Conservation (phyloP, 164 flowering plant genomes). For the Magnolia sinica region DNA sequence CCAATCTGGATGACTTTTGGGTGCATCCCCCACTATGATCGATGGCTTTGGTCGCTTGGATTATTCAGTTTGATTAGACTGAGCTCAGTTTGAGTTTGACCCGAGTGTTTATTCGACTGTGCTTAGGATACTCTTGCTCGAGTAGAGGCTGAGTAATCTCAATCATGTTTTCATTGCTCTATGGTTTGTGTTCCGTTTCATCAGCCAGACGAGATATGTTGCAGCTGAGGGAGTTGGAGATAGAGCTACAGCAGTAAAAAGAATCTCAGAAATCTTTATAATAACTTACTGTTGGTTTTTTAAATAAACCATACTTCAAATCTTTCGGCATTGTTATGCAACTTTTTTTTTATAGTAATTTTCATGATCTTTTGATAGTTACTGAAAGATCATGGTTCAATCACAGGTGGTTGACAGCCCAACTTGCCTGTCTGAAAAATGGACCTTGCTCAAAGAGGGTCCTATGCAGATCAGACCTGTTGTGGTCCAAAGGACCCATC, state of each 20-base stretch:
- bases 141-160: not conserved
- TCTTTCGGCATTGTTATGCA: not conserved
- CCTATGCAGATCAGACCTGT: too few relatives aligned
- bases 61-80: not conserved
- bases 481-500: too few relatives aligned
- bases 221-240: conserved; percentile 84
- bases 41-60: not conserved
- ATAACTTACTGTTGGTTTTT: not conserved
- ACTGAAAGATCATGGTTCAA: not conserved
- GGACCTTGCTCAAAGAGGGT: too few relatives aligned
- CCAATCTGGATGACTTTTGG: too few relatives aligned
- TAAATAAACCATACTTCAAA: too few relatives aligned
- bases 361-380: not conserved
- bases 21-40: not conserved
- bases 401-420: too few relatives aligned
- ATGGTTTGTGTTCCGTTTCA: not conserved
- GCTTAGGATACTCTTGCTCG: not conserved
- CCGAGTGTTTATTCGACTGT: too few relatives aligned
- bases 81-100: not conserved
- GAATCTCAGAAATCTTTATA: conserved; percentile 60
- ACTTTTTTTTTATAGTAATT: not conserved
- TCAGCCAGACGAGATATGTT: conserved; percentile 78
- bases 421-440: too few relatives aligned
- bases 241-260: conserved; percentile 94
- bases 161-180: not conserved